These are phyloP conservation scores for Penicillium diatomitis DNA, from an alignment of 495 filamentous ascomycete species.

Conservation along the genomic window DNA sequence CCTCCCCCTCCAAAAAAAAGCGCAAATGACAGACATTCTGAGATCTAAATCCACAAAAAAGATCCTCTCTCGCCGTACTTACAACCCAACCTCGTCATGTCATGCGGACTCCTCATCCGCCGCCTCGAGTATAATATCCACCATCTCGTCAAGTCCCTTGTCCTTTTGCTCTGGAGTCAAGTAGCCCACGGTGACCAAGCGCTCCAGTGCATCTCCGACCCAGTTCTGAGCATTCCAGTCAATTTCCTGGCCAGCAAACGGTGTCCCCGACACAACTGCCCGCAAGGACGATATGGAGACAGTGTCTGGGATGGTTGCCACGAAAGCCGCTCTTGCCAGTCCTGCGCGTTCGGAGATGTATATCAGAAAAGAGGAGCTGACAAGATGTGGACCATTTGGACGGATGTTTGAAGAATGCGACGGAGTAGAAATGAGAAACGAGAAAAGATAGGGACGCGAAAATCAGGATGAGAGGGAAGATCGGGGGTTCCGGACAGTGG, in stretches of 20 bases:
- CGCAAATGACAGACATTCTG: no score
- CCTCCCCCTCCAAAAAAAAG: no score
- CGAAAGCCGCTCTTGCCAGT: slow-evolving; percentile 5
- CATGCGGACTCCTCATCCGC: slow-evolving; percentile 9
- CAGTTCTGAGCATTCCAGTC: slow-evolving; percentile 25
- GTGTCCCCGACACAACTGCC: slow-evolving; percentile 3
- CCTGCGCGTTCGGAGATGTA: background rate
- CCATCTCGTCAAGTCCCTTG: slow-evolving; percentile 16
- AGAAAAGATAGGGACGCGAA: no score
- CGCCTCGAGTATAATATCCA: slow-evolving; percentile 17
- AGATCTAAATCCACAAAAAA: no score
- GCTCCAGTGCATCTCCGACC: slow-evolving; percentile 15
- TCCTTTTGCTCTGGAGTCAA: slow-evolving; percentile 4
- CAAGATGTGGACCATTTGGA: background rate
- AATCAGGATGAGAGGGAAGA: no score
- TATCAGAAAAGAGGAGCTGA: background rate
- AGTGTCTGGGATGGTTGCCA: slow-evolving; percentile 2
- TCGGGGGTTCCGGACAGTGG: no score
- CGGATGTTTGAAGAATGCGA: no score
- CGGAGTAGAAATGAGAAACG: no score
- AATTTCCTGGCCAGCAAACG: background rate
- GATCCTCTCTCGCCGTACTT: no score
- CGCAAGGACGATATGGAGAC: slow-evolving; percentile 1
- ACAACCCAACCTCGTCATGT: no score
- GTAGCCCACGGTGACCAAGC: slow-evolving; percentile 10